Percentiles rank a stretch among this genome's conserved stretches.
These are phyloP conservation scores for Candida incommunis DNA, from an alignment of 805 yeast species.

Conservation along the genomic window DNA sequence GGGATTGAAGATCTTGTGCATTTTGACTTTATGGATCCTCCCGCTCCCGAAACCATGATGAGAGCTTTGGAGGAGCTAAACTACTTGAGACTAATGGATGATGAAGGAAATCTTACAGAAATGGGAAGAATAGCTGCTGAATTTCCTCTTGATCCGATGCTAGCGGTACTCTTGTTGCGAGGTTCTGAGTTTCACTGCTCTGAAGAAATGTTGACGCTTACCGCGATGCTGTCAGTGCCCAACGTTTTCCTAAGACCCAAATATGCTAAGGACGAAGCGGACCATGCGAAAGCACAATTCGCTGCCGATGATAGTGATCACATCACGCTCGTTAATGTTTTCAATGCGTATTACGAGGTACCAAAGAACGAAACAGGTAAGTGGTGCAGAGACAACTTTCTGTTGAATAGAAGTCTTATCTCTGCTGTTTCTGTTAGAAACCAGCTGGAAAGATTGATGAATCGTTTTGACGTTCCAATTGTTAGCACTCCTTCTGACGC, in stretches of 20 bases:
- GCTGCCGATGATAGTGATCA: constrained; percentile 96
- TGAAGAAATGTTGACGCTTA: constrained; percentile 75
- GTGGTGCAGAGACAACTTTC: constrained; percentile 88
- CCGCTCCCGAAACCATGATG: constrained; percentile 99
- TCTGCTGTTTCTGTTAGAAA: constrained; percentile 79
- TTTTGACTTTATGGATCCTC: constrained; percentile 98
- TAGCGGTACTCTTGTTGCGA: constrained; percentile 84
- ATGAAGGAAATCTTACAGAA: constrained; percentile 81
- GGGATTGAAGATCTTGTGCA: constrained; percentile 95
- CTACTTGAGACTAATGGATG: constrained; percentile 77
- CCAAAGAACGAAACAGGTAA: constrained; percentile 28
- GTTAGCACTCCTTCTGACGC: constrained; percentile 54
- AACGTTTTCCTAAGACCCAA: constrained; percentile 90
- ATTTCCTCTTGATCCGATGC: constrained; percentile 91
- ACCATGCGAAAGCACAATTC: constrained; percentile 73
- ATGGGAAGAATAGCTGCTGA: constrained; percentile 82
- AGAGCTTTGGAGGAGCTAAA: constrained; percentile 92
- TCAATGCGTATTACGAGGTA: constrained; percentile 48
- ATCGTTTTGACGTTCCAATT: constrained; percentile 59
- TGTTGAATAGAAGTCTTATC: constrained; percentile 69
- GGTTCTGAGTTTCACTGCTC: constrained; percentile 79
- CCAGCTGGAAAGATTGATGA: constrained; percentile 77
- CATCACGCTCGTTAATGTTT: constrained; percentile 77
- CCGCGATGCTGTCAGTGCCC: constrained; percentile 85
- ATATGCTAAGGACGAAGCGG: constrained; percentile 75